Percentiles rank a stretch among this genome's conserved stretches.
These are phyloP conservation scores for Acorus gramineus DNA, from an alignment of 106 monocot species.

Conservation along the genomic window DNA sequence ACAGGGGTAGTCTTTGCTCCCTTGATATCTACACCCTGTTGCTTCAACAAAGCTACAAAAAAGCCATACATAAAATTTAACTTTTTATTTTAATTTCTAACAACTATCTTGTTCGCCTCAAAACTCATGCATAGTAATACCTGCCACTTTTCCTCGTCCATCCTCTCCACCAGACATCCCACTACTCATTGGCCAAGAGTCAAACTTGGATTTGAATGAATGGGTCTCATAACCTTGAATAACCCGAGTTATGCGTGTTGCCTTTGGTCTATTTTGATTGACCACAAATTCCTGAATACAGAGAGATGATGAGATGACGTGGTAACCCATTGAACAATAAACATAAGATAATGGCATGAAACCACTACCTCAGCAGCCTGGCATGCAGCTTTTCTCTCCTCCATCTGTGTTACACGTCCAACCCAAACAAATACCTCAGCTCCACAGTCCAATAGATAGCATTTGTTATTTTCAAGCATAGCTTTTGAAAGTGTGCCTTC, in stretches of 20 bases:
- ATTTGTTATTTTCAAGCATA: constrained; percentile 77
- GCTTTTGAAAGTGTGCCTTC: constrained; percentile 57
- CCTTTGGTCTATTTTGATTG: constrained; percentile 61
- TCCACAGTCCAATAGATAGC: constrained; percentile 88
- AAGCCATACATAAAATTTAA: constrained; percentile 3
- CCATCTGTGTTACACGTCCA: constrained; percentile 79
- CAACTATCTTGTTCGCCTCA: too few species aligned
- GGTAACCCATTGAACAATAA: not conserved
- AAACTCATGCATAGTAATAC: constrained; percentile 15
- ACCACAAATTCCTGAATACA: constrained; percentile 47
- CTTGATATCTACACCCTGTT: constrained; percentile 88
- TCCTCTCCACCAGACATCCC: constrained; percentile 50
- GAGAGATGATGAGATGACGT: not conserved
- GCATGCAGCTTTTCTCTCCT: constrained; percentile 77
- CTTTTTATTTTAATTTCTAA: not conserved
- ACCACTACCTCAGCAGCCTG: constrained; percentile 64
- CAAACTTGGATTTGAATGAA: constrained; percentile 91
- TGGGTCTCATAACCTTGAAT: constrained; percentile 89
- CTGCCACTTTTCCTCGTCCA: constrained; percentile 95
- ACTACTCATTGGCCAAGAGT: constrained; percentile 62
- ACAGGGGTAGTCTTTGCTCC: constrained; percentile 55
- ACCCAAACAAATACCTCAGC: constrained; percentile 93
- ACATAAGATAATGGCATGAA: not conserved
- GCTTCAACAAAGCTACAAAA: constrained; percentile 68
- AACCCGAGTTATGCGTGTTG: constrained; percentile 59